A percentile compares a stretch with the other conserved stretches of the same genome.
Evolutionary conservation across 2,329 filamentous ascomycete species (phyloP).

Genomic region (Pseudopithomyces chartarum): DNA sequence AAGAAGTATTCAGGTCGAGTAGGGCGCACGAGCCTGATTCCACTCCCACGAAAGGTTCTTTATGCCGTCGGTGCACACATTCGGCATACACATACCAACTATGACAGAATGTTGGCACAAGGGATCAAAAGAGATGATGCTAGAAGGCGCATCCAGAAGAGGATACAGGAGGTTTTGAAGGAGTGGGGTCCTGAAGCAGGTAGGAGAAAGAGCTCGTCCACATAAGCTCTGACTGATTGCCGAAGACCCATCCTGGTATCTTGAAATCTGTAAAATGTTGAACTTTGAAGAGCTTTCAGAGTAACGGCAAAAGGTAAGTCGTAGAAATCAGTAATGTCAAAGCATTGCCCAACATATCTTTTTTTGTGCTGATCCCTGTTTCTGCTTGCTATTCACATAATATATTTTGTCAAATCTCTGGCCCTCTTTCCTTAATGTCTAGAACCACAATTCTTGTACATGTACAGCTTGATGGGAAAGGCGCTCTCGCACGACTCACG

Average conservation of each 20-base stretch:
- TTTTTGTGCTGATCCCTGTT: not conserved
- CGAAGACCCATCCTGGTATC: constrained; percentile 22
- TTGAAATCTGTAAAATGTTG: not conserved
- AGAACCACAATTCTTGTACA: no score
- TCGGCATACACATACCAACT: constrained; percentile 55
- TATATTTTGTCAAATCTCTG: no score
- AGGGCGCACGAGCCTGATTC: constrained; percentile 50
- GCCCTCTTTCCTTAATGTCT: no score
- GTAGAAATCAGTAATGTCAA: not conserved
- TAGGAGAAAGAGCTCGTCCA: constrained; percentile 11
- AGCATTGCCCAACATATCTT: not conserved
- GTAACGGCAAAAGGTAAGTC: not conserved
- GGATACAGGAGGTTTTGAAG: constrained; percentile 26
- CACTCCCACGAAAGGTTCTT: constrained; percentile 46
- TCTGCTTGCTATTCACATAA: no score
- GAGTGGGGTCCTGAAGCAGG: constrained; percentile 33
- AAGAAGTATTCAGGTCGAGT: constrained; percentile 55
- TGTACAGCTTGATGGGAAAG: no score
- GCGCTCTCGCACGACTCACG: no score
- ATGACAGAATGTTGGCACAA: constrained; percentile 48
- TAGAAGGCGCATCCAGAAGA: constrained; percentile 25
- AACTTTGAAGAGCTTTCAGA: not conserved
- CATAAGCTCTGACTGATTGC: constrained; percentile 3
- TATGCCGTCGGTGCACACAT: constrained; percentile 58
- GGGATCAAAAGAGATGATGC: constrained; percentile 24